Base-by-base conservation (phyloP, 192 early-diverging fungal genomes). In the Kappamyces sp. region DNA sequence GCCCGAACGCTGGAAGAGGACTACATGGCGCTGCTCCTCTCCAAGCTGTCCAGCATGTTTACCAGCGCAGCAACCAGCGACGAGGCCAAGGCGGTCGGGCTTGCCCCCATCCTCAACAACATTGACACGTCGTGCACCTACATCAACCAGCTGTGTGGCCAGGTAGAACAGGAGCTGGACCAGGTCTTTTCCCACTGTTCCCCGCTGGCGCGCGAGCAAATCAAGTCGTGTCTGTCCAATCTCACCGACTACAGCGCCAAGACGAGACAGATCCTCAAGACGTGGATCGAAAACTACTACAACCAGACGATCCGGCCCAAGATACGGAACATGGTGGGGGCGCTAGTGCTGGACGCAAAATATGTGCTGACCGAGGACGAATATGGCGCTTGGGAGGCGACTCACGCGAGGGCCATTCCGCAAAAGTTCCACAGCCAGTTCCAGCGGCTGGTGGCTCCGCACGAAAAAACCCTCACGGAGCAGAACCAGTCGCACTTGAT, bases 301-400 rank as follows among this genome's bases (percentile, higher is more conserved):
- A 68, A 70, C 3, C 86, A 91, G 57, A 83, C 84, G 47, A 55
- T 95, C 31, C 88, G 88, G 69, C 90, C 89, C 12, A 78, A 86
- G 61, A 66, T 97, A 47, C 77, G 87, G 37, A 70, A 35, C 10
- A 70, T 94, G 5, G 73, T 96, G 41, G 84, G 87, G 63, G 87
- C 92, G 13, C 74, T 90, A 4, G 91, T 89, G 61, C 74, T 83
- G 36, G 91, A 94, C 44, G 76, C 91, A 49, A 90, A 89, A 61
- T 99, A 99, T 61, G 86, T 89, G 2, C 76, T 97, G 12, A 82
- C 84, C 13, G 92, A 94, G 47, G 91, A 97, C 47, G 94, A 99
- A 69, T 97, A 93, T 62, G 83, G 84, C 40, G 86, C 87, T 46
- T 74, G 82, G 44, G 86, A 89, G 60, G 50, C 65, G 3, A 59